phyloP scores from a whole-genome alignment of 192 early-diverging fungal genomes.

The Backusella tarrabulga region DNA sequence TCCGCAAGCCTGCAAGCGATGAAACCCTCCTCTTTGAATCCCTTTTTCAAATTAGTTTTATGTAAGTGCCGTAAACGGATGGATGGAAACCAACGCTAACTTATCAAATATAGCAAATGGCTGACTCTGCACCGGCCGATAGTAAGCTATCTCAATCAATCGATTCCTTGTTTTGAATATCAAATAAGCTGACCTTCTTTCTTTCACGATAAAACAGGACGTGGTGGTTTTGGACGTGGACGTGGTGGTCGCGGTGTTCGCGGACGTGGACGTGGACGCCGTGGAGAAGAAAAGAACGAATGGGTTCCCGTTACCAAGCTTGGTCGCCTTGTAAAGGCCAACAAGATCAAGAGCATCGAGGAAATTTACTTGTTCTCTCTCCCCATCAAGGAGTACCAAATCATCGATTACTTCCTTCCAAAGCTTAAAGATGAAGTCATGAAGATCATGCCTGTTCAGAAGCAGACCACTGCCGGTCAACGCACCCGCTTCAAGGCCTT shows the following conservation, averaged over 20 bases:
- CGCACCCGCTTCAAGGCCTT: conserved; percentile 99
- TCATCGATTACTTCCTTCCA: conserved; percentile 94
- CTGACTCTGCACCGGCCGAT: conserved; percentile 78
- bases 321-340: conserved; percentile 97
- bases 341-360: conserved; percentile 96
- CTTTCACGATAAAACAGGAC: conserved; percentile 16
- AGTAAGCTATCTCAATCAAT: conserved; percentile 48
- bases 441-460: conserved; percentile 99
- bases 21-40: not conserved
- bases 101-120: conserved; percentile 42
- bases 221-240: conserved; percentile 42
- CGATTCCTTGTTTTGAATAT: not conserved
- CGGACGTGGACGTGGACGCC: conserved; percentile 40
- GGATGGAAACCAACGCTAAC: not conserved
- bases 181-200: not conserved
- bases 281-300: conserved; percentile 39
- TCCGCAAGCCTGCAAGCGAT: not conserved
- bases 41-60: conserved; percentile 6
- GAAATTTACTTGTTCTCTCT: conserved; percentile 98
- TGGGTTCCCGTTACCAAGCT: conserved; percentile 95
- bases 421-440: conserved; percentile 99
- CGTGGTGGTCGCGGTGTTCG: conserved; percentile 36
- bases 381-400: conserved; percentile 99
- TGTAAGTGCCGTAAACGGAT: not conserved
- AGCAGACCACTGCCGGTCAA: conserved; percentile 99